Evolutionary conservation across 805 yeast genomes (phyloP), one percentile per base, ranked within the genome.

Genomic region (Candida pseudoglaebosa): DNA sequence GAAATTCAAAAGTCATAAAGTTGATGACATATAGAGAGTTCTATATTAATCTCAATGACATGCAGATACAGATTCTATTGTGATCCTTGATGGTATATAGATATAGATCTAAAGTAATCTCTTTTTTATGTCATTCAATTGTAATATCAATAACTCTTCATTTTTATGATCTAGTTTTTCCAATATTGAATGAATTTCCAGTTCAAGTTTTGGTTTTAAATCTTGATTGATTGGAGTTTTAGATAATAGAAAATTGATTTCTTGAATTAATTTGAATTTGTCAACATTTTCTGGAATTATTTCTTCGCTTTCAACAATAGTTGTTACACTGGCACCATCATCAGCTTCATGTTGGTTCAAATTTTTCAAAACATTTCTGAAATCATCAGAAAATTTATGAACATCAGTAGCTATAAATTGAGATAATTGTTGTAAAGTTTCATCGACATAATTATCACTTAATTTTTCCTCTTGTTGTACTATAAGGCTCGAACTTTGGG

Each of bases 1-100:
- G 50, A 88, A 90, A 65, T 88, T 88, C 69, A 90, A 90, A 62
- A 76, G 80, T 41, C 93, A 83, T 48, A 74, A 77, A 22, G 87
- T 85, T 26, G 83, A 77, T 42, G 84, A 80, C 53, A 57, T 64
- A 5, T 33, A 65, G 40, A 61, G 12, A 12, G 8, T 22, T 22
- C 8, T 22, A 22, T 8, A 22, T 8, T 22, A 12, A 8, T 12
- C 26, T 22, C 8, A n/a, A n/a, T n/a, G n/a, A n/a, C n/a, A n/a
- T n/a, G n/a, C n/a, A n/a, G n/a, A n/a, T n/a, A n/a, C n/a, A n/a
- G n/a, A n/a, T n/a, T n/a, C n/a, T n/a, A n/a, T n/a, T n/a, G n/a
- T n/a, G n/a, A n/a, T n/a, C n/a, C n/a, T 2, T 14, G 13, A 20
- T 12, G 24, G n/a, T 7, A 12, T 7, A 20, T 24, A 28, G 28